Base-by-base conservation (phyloP, 2,329 filamentous ascomycete genomes). In the Fusarium sp. region DNA sequence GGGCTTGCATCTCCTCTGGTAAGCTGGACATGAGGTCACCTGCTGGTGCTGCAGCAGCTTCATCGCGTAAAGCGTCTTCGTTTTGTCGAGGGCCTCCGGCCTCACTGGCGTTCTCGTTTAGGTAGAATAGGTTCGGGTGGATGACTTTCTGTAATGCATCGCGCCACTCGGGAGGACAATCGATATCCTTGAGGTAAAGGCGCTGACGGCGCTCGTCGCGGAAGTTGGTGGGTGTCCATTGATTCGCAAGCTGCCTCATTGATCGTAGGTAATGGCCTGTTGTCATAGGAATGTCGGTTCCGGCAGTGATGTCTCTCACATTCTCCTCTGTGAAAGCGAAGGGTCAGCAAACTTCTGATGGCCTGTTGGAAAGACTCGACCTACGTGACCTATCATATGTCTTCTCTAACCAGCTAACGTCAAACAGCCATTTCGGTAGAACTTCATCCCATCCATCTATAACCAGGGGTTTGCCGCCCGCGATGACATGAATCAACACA, bases 21-120 rank as follows among this genome's bases (percentile, higher is more conserved):
- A 99, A 85, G 73, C 92, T 94, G 77, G 94, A 97, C 96, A 99
- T 99, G 33, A 99, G 81, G 76, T 99, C 96, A 9, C 95, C 95
- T 3, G 94, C 91, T 44, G 90, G 88, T 4, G 91, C 92, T 49
- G 90, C 86, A 1, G 85, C 85, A n/a, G 80, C 83, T 42, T 86
- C 86, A 39, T 84, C 79, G 49, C 84, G 82, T 35, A 85, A 84
- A 5, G 79, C 77, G 20, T 79, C 74, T 26, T 80, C 76, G 7
- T 79, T 62, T 48, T 42, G 78, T 76, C 67, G 83, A 76, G 41
- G 83, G 26, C 63, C 64, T 42, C 73, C 70, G 13, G 74, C 62
- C 28, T 63, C 80, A 48, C 83, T 84, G 3, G 93, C 89, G 68
- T 90, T 92, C 46, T 95, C 92, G 72, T 98, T 98, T 56, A 97